A percentile compares a stretch with the other conserved stretches of the same genome.
These are phyloP conservation scores for Agrocybe pediades DNA, from an alignment of 768 basidiomycete species.

Conservation along the genomic window DNA sequence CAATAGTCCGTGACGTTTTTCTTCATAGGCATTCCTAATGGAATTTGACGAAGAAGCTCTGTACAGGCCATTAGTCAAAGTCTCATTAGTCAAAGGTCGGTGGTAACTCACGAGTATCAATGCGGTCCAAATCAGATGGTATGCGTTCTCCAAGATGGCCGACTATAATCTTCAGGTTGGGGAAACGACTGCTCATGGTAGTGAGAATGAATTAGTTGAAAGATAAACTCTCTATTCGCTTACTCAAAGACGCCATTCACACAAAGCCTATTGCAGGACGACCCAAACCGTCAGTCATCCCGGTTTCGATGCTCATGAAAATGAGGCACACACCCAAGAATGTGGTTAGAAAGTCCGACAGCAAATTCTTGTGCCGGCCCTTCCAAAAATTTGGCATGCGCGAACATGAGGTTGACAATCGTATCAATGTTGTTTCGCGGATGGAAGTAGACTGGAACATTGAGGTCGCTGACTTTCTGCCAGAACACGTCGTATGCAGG, in stretches of 20 bases:
- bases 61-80: neutral
- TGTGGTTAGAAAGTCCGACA: slow-evolving; percentile 38
- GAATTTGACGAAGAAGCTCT: slow-evolving; percentile 33
- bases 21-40: slow-evolving; percentile 37
- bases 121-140: slow-evolving; percentile 42
- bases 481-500: slow-evolving; percentile 41
- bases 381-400: slow-evolving; percentile 33
- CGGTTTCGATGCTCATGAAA: neutral
- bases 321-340: slow-evolving; percentile 31
- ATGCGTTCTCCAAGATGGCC: slow-evolving; percentile 46
- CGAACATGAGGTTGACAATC: slow-evolving; percentile 25
- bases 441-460: slow-evolving; percentile 42
- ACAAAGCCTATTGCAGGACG: neutral
- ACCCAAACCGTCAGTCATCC: neutral
- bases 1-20: slow-evolving; percentile 39
- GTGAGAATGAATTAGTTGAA: neutral
- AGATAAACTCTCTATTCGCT: neutral
- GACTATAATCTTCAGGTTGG: slow-evolving; percentile 39
- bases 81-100: neutral
- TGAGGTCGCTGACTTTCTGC: slow-evolving; percentile 35
- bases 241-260: slow-evolving; percentile 34
- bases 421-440: slow-evolving; percentile 32
- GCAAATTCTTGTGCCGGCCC: slow-evolving; percentile 39
- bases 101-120: slow-evolving; percentile 35
- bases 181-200: slow-evolving; percentile 37